Conservation (phyloP, 75 land plant species). For the Azolla pinnata region DNA sequence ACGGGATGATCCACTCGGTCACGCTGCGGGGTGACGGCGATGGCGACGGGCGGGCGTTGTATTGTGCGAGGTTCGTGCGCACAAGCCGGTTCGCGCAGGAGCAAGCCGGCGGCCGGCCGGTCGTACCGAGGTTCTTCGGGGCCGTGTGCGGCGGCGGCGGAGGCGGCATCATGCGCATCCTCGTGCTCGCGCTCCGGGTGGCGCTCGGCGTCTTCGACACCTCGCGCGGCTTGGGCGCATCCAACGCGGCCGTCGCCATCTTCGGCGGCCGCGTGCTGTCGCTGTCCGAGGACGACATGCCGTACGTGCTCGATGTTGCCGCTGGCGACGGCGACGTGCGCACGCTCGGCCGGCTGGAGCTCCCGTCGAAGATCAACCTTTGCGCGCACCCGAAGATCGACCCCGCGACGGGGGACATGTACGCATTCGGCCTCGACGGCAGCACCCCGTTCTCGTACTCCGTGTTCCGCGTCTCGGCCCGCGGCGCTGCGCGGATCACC, state of each 20-base stretch:
- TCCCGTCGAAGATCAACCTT: conserved; percentile 37
- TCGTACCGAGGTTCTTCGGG: conserved; percentile 43
- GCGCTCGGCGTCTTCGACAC: conserved; percentile 35
- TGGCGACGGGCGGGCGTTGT: conserved; percentile 27
- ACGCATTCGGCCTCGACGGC: conserved; percentile 37
- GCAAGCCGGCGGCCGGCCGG: conserved; percentile 16
- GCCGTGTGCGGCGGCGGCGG: conserved; percentile 23
- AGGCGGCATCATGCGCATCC: conserved; percentile 28
- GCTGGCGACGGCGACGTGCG: conserved; percentile 45
- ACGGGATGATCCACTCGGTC: conserved; percentile 78
- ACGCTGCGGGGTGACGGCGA: not conserved
- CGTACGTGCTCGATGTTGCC: conserved; percentile 23
- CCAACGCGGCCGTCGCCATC: conserved; percentile 50
- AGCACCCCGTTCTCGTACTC: conserved; percentile 31
- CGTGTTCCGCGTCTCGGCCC: conserved; percentile 39
- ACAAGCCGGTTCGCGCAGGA: conserved; percentile 50
- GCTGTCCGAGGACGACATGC: conserved; percentile 59
- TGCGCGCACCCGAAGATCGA: conserved; percentile 82
- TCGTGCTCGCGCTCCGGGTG: conserved; percentile 20
- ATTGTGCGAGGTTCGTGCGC: conserved; percentile 53
- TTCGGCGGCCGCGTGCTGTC: conserved; percentile 40
- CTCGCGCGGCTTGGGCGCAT: conserved; percentile 39
- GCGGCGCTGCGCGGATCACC: conserved; percentile 31
- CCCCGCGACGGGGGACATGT: conserved; percentile 38
- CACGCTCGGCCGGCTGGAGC: conserved; percentile 61